A percentile compares a stretch with the other conserved stretches of the same genome.
phyloP scores from a whole-genome alignment of 2,329 filamentous ascomycete species.

The Xylaria sp. region DNA sequence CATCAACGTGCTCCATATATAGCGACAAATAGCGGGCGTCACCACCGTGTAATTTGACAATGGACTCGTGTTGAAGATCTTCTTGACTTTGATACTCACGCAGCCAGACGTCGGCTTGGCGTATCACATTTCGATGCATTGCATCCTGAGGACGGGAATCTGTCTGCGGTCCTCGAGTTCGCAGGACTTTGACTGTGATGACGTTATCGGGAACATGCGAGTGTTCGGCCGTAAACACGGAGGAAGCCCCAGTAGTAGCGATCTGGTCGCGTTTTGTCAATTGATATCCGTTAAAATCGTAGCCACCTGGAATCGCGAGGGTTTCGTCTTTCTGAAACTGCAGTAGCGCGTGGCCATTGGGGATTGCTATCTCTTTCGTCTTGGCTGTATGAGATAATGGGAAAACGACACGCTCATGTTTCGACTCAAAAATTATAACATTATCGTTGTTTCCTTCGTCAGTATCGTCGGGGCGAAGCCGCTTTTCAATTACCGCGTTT shows the following conservation, averaged over 20 bases:
- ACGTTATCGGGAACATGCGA: slow-evolving; percentile 64
- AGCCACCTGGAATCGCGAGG: slow-evolving; percentile 60
- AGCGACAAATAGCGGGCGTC: slow-evolving; percentile 69
- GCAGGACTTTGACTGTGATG: slow-evolving; percentile 71
- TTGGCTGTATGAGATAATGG: slow-evolving; percentile 61
- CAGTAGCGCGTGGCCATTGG: slow-evolving; percentile 62
- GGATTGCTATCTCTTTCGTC: slow-evolving; percentile 59
- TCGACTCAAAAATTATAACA: slow-evolving; percentile 66
- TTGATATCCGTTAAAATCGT: slow-evolving; percentile 64
- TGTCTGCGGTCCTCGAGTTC: slow-evolving; percentile 59
- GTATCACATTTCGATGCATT: slow-evolving; percentile 66
- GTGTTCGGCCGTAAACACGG: slow-evolving; percentile 66
- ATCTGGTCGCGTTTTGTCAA: slow-evolving; percentile 68
- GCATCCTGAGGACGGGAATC: slow-evolving; percentile 58
- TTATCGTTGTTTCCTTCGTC: slow-evolving; percentile 55
- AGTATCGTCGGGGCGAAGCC: slow-evolving; percentile 52
- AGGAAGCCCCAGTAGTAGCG: slow-evolving; percentile 64
- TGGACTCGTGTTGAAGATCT: slow-evolving; percentile 66
- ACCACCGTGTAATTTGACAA: slow-evolving; percentile 68
- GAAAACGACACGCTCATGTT: slow-evolving; percentile 63
- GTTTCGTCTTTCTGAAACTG: slow-evolving; percentile 63
- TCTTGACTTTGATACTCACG: slow-evolving; percentile 68
- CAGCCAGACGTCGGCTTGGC: slow-evolving; percentile 69
- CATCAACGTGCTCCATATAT: slow-evolving; percentile 71
- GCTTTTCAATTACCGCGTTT: slow-evolving; percentile 54